Conservation (phyloP, 192 early-diverging fungal genomes). For the Entomortierella parvispora region DNA sequence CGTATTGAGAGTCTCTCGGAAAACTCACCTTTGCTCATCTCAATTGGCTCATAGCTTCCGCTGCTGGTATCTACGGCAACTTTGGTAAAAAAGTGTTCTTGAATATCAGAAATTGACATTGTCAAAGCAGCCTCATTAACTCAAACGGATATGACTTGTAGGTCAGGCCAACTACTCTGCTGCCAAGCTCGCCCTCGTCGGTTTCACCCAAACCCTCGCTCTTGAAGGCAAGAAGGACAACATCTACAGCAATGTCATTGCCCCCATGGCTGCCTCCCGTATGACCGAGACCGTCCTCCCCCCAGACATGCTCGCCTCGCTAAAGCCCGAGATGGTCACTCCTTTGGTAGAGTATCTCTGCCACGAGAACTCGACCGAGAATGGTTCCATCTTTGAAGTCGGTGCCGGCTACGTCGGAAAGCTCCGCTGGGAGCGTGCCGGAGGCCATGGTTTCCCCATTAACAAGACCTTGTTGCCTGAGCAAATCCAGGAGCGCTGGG, state of each 20-base stretch:
- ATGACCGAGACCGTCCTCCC: conserved; percentile 99
- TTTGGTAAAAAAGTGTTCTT: conserved; percentile 59
- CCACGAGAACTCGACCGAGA: conserved; percentile 81
- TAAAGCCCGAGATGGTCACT: conserved; percentile 97
- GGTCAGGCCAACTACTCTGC: conserved; percentile 85
- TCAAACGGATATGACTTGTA: conserved; percentile 56
- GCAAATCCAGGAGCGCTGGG: conserved; percentile 80
- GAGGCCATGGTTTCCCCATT: conserved; percentile 91
- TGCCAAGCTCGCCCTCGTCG: conserved; percentile 93
- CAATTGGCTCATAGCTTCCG: conserved; percentile 59
- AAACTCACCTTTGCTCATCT: neutral
- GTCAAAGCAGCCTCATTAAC: neutral
- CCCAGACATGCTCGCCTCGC: conserved; percentile 91
- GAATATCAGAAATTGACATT: no score
- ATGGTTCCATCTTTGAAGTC: conserved; percentile 92
- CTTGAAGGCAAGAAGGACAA: conserved; percentile 91
- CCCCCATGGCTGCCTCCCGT: conserved; percentile 95
- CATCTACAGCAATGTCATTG: conserved; percentile 95
- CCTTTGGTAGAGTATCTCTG: conserved; percentile 92
- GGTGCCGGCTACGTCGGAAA: conserved; percentile 92
- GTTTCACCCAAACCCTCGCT: conserved; percentile 91
- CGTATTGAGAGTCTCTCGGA: neutral
- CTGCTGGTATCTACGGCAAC: conserved; percentile 95
- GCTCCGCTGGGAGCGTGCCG: conserved; percentile 90
- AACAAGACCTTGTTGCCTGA: conserved; percentile 88